These are phyloP conservation scores for Aspergillus caelatus DNA, from an alignment of 2,329 filamentous ascomycete species.

Conservation along the genomic window DNA sequence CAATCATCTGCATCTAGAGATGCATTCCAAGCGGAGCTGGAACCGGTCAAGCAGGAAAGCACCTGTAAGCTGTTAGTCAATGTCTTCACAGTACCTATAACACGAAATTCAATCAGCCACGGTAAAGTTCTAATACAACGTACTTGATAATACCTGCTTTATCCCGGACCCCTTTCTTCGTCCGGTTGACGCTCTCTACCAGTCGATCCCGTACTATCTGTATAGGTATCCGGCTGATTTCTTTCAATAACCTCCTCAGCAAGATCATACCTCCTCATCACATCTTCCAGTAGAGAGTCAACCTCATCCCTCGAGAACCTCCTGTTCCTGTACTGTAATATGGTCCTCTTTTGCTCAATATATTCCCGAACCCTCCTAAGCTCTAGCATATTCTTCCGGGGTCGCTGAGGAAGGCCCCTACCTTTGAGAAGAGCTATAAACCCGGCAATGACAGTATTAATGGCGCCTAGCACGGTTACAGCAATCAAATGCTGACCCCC, in stretches of 20 bases:
- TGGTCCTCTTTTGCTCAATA: not conserved
- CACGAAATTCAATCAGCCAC: not conserved
- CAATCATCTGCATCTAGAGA: not conserved
- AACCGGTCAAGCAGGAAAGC: not conserved
- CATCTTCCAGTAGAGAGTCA: not conserved
- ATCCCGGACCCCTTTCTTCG: not conserved
- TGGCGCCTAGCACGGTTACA: not conserved
- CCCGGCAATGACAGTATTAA: constrained; percentile 7
- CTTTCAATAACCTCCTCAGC: not conserved
- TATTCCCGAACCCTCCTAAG: not conserved
- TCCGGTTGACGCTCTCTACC: not conserved
- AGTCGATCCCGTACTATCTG: not conserved
- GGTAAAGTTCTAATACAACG: not conserved
- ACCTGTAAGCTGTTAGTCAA: not conserved
- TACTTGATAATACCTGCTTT: not conserved
- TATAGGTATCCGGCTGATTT: not conserved
- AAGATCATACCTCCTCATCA: not conserved
- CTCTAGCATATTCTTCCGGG: constrained; percentile 2
- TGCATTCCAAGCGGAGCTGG: not conserved
- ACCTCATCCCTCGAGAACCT: not conserved
- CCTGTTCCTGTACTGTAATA: not conserved
- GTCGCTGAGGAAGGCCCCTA: constrained; percentile 8
- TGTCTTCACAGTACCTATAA: not conserved
- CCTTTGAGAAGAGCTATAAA: constrained; percentile 9
- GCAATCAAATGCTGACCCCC: not conserved